Base-by-base conservation (phyloP, 2,329 filamentous ascomycete species). In the Magnaporthiopsis incrustans region DNA sequence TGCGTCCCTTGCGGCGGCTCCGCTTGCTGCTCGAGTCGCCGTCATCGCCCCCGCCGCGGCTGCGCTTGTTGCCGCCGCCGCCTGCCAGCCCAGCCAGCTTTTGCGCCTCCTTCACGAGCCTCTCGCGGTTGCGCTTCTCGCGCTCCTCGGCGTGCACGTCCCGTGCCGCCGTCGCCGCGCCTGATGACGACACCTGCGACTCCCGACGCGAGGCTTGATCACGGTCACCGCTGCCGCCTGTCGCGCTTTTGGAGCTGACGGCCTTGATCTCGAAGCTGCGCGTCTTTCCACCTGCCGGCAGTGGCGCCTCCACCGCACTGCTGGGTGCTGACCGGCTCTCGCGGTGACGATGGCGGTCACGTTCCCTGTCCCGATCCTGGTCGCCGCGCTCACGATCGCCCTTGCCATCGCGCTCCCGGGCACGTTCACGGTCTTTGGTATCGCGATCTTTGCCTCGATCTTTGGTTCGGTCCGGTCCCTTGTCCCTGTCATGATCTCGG, bases 101-200 rank as follows among this genome's bases (percentile, higher is more conserved):
- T 74, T 90, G 86, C 56, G 86, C 85, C 74, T 91, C 89, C 70
- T 87, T 88, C 15, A 88, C 78, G 62, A 90, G 77, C 32, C 89
- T 80, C 73, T 89, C 87, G 59, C 87, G 81, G 70, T 89, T 83
- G 22, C 86, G 79, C 15, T 84, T 84, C 71, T 90, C 88, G 27
- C 89, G 85, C 73, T 91, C 89, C 0, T 87, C 78, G 1, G 88
- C 88, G 73, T 90, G 88, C n/a, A 85, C 81, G 67, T 89, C 86
- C 65, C 79, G 80, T 56, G 68, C 57, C 33, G 67, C 62, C 33
- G 69, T 61, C 59, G 63, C 64, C 57, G 61, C 67, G 32, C 62
- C 68, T 70, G 64, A 69, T 58, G 62, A 35, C 7, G 74, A 76
- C 8, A 74, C 69, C 64, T 77, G 74, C 4, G 77, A 77, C 58